phyloP scores from a whole-genome alignment of 1,284 basidiomycete species.

The Lentinula novae-zelandiae region DNA sequence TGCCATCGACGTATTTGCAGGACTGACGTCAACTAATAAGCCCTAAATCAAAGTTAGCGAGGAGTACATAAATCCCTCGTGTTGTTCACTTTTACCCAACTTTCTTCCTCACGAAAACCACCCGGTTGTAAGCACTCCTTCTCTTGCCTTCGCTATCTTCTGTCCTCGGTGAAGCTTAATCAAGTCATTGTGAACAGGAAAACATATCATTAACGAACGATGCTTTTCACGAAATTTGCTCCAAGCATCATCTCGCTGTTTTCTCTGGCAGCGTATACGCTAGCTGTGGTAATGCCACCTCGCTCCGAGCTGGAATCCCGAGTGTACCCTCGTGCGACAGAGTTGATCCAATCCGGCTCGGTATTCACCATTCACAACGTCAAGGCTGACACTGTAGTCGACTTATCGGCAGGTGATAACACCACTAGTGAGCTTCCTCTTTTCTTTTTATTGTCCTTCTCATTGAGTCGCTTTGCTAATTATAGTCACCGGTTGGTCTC shows the following conservation, averaged over 20 bases:
- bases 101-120: not conserved
- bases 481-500: constrained; percentile 14
- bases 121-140: not conserved
- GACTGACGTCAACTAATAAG: not conserved
- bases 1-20: not conserved
- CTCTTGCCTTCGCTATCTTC: not conserved
- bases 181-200: not conserved
- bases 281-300: not conserved
- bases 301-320: not conserved
- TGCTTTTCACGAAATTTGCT: constrained; percentile 1
- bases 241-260: not conserved
- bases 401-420: constrained; percentile 16
- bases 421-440: constrained; percentile 7
- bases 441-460: not conserved
- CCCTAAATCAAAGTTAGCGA: not conserved
- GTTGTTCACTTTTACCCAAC: not conserved
- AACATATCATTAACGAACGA: not conserved
- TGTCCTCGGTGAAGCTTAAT: too few relatives aligned
- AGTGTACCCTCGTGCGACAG: not conserved
- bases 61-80: not conserved
- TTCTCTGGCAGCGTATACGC: not conserved
- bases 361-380: constrained; percentile 16
- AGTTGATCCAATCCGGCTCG: constrained; percentile 8
- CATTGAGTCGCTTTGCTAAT: not conserved
- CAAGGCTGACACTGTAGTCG: constrained; percentile 14